Evolutionary conservation across 2,329 filamentous ascomycete species (phyloP).

Genomic region (Lachnellula cervina): DNA sequence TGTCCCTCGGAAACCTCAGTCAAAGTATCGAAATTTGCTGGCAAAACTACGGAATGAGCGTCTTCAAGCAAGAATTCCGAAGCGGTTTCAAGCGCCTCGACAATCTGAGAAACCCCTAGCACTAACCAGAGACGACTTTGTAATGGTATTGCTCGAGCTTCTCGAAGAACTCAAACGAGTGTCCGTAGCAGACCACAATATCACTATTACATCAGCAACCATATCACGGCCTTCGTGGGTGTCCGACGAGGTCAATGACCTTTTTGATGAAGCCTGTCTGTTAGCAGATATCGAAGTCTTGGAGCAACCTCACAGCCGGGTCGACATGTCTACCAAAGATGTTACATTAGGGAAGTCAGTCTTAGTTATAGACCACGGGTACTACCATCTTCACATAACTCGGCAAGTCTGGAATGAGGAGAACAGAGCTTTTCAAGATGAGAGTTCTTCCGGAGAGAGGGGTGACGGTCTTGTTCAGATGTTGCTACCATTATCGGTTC

Average conservation of each 20-base stretch:
- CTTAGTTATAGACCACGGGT: slow-evolving; percentile 12
- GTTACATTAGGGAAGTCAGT: not conserved
- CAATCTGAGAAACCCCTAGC: not conserved
- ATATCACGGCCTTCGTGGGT: slow-evolving; percentile 8
- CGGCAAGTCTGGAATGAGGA: not conserved
- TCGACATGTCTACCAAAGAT: slow-evolving; percentile 5
- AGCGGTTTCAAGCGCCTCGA: slow-evolving; percentile 6
- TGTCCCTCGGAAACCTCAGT: slow-evolving; percentile 1
- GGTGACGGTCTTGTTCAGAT: not conserved
- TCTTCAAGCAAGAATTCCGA: slow-evolving; percentile 5
- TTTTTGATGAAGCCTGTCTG: slow-evolving; percentile 16
- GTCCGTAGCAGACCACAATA: slow-evolving; percentile 6
- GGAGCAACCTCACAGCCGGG: slow-evolving; percentile 5
- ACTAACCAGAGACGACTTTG: slow-evolving; percentile 5
- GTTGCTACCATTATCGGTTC: not conserved
- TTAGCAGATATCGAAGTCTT: slow-evolving; percentile 13
- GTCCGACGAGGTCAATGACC: slow-evolving; percentile 6
- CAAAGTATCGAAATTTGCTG: slow-evolving; percentile 1
- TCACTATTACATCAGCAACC: slow-evolving; percentile 14
- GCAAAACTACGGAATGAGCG: not conserved
- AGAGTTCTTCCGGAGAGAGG: not conserved
- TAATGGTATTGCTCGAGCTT: slow-evolving; percentile 8
- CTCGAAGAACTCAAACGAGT: slow-evolving; percentile 9
- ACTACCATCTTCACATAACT: slow-evolving; percentile 8
- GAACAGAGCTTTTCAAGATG: not conserved